Base-by-base conservation (phyloP, 2,329 filamentous ascomycete species). In the Fusarium devonianum region DNA sequence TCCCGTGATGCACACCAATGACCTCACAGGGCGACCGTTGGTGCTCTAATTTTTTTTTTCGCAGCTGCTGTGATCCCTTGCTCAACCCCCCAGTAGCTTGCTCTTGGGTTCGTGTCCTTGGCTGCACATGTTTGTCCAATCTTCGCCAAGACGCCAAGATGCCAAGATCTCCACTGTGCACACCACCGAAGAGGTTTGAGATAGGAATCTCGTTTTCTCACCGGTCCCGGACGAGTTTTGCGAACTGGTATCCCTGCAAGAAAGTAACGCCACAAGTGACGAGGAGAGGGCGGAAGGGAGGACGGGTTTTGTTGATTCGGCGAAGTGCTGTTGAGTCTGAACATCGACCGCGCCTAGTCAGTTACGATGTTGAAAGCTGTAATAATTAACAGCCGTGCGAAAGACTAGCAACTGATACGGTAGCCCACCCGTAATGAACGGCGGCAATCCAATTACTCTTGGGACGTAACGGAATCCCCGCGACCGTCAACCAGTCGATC, bases 111-210 rank as follows among this genome's bases (percentile, higher is more conserved):
- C 37, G 25, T 16, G 42, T 48, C 28, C 36, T 53, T 44, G 38
- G 26, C 36, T 34, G 29, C 49, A 37, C 50, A 45, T 39, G 46
- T 58, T 61, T 52, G 49, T 41, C 29, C 39, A 39, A 25, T n/a
- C 17, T 30, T 17, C 30, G 56, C 49, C 53, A 60, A 51, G 45
- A 26, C 37, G 62, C 61, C 61, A 64, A 64, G 61, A 23, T 49
- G 41, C 48, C 47, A 61, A 55, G 46, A 60, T 47, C 41, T 25
- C 61, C 61, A 60, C 58, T 25, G 17, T 29, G 44, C 56, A 63
- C 60, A 64, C 61, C 61, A 62, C 61, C 41, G 52, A 16, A 21
- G 30, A 58, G 43, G 46, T 48, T 49, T 41, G 21, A 47, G 41
- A 61, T 46, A 40, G n/a, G n/a, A n/a, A n/a, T n/a, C n/a, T n/a